These are phyloP conservation scores for Fomitopsis palustris DNA, from an alignment of 1,284 basidiomycete species.

Conservation along the genomic window DNA sequence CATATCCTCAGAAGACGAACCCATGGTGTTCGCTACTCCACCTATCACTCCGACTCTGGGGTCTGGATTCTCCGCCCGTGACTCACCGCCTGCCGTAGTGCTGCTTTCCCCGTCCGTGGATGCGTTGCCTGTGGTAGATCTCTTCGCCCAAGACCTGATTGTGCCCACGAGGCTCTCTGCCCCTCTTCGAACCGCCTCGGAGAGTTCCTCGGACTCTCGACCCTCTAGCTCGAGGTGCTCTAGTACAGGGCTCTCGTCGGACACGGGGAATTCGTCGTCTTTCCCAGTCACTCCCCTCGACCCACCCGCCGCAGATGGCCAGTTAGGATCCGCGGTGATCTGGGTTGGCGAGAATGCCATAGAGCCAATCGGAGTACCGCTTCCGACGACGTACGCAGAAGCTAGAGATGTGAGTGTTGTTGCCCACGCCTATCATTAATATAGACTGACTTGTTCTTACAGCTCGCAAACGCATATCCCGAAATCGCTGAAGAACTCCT, in stretches of 20 bases:
- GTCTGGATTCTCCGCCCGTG: background rate
- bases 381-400: conserved; percentile 24
- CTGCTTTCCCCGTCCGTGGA: background rate
- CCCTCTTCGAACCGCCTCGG: background rate
- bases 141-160: background rate
- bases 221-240: background rate
- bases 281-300: background rate
- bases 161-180: background rate
- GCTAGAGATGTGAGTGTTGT: conserved; percentile 23
- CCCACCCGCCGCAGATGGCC: background rate
- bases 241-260: background rate
- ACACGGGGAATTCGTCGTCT: background rate
- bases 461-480: conserved; percentile 17
- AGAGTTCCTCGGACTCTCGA: background rate
- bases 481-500: conserved; percentile 13
- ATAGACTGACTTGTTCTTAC: background rate
- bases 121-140: background rate
- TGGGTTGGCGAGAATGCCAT: conserved; percentile 12
- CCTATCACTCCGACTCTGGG: background rate
- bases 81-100: background rate
- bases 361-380: conserved; percentile 13
- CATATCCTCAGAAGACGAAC: background rate
- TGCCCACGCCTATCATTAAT: background rate
- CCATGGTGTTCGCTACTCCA: background rate
- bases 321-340: background rate